A percentile compares a stretch with the other conserved stretches of the same genome.
phyloP scores from a whole-genome alignment of 2,329 filamentous ascomycete species.

The Pestalotiopsis sp. region DNA sequence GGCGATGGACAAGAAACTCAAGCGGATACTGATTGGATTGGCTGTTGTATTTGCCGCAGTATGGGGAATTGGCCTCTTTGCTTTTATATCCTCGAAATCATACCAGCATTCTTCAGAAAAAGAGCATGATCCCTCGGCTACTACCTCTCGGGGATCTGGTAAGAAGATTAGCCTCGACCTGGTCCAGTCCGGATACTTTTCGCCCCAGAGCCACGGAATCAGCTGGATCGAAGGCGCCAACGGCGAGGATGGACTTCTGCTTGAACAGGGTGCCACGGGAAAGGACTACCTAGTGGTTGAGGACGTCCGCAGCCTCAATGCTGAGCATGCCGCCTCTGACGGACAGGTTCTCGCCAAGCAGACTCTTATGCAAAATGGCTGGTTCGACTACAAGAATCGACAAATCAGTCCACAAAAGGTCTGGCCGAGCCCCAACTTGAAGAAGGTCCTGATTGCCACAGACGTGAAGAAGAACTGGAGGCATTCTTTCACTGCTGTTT shows the following conservation, averaged over 20 bases:
- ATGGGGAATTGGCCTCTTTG: slow-evolving; percentile 70
- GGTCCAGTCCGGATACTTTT: slow-evolving; percentile 69
- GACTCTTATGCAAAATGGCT: slow-evolving; percentile 73
- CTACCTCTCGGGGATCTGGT: slow-evolving; percentile 61
- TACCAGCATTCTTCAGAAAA: slow-evolving; percentile 66
- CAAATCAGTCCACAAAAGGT: slow-evolving; percentile 61
- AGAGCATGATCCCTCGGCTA: slow-evolving; percentile 71
- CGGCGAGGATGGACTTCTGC: slow-evolving; percentile 81
- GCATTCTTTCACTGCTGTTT: slow-evolving; percentile 82
- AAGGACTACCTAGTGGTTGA: slow-evolving; percentile 84
- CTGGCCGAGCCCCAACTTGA: slow-evolving; percentile 81
- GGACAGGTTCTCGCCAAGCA: slow-evolving; percentile 52
- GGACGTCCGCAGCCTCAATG: slow-evolving; percentile 69
- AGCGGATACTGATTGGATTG: slow-evolving; percentile 64
- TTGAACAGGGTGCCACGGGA: slow-evolving; percentile 68
- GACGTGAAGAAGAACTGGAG: slow-evolving; percentile 79
- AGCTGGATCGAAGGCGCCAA: slow-evolving; percentile 76
- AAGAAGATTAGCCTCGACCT: slow-evolving; percentile 76
- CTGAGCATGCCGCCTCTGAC: slow-evolving; percentile 39
- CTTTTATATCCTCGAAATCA: slow-evolving; percentile 67
- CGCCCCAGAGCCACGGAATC: slow-evolving; percentile 65
- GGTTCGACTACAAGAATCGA: slow-evolving; percentile 63
- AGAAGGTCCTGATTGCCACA: slow-evolving; percentile 82
- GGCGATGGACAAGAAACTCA: slow-evolving; percentile 68
- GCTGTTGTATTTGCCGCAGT: slow-evolving; percentile 63